Percentiles rank a stretch among this genome's conserved stretches.
These are phyloP conservation scores for Pleurotus pulmonarius DNA, from an alignment of 768 basidiomycete species.

Conservation along the genomic window DNA sequence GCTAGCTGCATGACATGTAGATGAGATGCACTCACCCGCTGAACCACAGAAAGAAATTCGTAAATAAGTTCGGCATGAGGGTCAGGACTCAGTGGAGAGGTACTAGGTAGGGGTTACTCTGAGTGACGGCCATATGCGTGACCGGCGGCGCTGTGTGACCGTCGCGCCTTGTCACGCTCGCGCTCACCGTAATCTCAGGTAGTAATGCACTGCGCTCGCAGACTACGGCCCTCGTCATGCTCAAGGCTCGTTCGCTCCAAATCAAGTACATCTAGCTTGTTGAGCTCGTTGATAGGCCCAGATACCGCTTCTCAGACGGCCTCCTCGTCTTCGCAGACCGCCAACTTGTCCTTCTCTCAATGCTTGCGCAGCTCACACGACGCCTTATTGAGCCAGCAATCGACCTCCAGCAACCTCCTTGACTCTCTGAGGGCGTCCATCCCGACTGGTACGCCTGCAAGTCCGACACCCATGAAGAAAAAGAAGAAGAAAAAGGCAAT, in stretches of 20 bases:
- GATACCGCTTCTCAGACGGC: too few relatives aligned
- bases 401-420: conserved; percentile 7
- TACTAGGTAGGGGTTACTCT: too few relatives aligned
- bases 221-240: too few relatives aligned
- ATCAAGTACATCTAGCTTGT: too few relatives aligned
- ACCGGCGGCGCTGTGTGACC: neutral
- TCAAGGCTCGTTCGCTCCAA: too few relatives aligned
- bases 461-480: too few relatives aligned
- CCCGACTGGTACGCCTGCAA: neutral
- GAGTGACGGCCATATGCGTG: neutral
- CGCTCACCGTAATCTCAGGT: too few relatives aligned
- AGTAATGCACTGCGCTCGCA: too few relatives aligned
- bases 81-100: neutral
- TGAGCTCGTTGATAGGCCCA: too few relatives aligned
- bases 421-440: conserved; percentile 4
- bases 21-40: conserved; percentile 27
- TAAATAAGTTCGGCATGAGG: conserved; percentile 38
- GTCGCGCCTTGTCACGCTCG: too few relatives aligned
- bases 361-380: neutral
- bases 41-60: conserved; percentile 43
- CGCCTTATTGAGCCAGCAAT: conserved; percentile 5
- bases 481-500: neutral
- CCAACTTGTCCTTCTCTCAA: neutral
- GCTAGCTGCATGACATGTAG: neutral
- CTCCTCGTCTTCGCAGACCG: neutral